Percentiles rank a stretch among this genome's conserved stretches.
These are phyloP conservation scores for Macrophomina phaseolina DNA, from an alignment of 2,329 filamentous ascomycete species.

Conservation along the genomic window DNA sequence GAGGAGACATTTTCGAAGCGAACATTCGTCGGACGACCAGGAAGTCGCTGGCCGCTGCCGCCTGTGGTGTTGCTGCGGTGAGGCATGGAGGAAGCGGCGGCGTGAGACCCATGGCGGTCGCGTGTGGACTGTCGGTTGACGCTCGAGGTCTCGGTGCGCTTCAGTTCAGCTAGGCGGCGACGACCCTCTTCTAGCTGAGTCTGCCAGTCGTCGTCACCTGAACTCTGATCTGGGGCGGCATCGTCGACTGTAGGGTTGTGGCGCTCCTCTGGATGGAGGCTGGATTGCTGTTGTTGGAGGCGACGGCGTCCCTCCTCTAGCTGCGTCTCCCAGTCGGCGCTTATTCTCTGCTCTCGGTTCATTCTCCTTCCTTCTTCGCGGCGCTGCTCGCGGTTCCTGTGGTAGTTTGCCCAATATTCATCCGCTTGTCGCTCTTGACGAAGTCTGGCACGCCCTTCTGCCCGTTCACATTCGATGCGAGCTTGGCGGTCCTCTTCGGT, in stretches of 20 bases:
- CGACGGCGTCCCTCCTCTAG: constrained; percentile 17
- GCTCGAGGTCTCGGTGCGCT: neutral
- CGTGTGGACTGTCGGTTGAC: neutral
- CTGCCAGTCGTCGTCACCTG: constrained; percentile 12
- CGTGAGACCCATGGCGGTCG: neutral
- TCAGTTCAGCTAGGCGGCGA: constrained; percentile 6
- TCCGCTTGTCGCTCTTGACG: constrained; percentile 9
- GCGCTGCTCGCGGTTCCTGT: neutral
- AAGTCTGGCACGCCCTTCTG: neutral
- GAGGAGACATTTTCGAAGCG: neutral
- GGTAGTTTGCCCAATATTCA: constrained; percentile 7
- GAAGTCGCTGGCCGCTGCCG: neutral
- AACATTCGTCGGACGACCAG: neutral
- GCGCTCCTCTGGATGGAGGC: neutral
- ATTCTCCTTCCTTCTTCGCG: constrained; percentile 7
- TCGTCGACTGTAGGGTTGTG: constrained; percentile 2
- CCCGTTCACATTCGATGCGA: constrained; percentile 14
- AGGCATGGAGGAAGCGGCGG: neutral
- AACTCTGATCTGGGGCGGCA: neutral
- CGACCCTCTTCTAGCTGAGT: constrained; percentile 5
- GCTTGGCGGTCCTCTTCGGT: constrained; percentile 12
- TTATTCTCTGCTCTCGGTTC: constrained; percentile 3
- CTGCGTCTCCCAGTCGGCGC: constrained; percentile 12
- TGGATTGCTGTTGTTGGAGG: neutral
- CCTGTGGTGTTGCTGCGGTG: constrained; percentile 5